Conservation (phyloP, 2,329 filamentous ascomycete species). For the Alternaria metachromatica region DNA sequence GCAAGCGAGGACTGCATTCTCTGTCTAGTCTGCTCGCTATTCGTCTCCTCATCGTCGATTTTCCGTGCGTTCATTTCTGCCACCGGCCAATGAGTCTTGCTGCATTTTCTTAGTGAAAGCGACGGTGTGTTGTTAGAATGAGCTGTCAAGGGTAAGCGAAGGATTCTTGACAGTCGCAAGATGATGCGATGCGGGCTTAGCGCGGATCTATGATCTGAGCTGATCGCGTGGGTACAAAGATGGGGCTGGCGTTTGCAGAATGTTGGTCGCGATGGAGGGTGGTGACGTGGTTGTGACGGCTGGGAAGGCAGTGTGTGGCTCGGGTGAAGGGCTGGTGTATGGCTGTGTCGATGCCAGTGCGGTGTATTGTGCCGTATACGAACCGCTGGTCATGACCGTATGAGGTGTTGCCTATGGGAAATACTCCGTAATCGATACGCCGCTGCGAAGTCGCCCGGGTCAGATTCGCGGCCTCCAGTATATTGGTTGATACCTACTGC, state of each 20-base stretch:
- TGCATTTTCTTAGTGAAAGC: background rate
- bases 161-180: background rate
- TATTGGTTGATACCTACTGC: too few species aligned
- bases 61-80: background rate
- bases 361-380: background rate
- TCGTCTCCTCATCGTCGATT: background rate
- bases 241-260: background rate
- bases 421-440: constrained; percentile 18
- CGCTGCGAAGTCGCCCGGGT: rapidly evolving
- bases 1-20: background rate
- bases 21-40: background rate
- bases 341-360: background rate
- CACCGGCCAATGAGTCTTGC: background rate
- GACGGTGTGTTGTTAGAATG: background rate
- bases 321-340: background rate
- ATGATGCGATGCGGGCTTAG: background rate
- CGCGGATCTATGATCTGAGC: background rate
- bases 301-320: background rate
- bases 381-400: background rate
- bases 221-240: background rate
- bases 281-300: background rate
- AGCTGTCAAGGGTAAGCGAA: background rate
- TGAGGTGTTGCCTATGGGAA: constrained; percentile 18
- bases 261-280: background rate
- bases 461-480: background rate